phyloP scores from a whole-genome alignment of 768 basidiomycete species.

The Paxillus rubicundulus region DNA sequence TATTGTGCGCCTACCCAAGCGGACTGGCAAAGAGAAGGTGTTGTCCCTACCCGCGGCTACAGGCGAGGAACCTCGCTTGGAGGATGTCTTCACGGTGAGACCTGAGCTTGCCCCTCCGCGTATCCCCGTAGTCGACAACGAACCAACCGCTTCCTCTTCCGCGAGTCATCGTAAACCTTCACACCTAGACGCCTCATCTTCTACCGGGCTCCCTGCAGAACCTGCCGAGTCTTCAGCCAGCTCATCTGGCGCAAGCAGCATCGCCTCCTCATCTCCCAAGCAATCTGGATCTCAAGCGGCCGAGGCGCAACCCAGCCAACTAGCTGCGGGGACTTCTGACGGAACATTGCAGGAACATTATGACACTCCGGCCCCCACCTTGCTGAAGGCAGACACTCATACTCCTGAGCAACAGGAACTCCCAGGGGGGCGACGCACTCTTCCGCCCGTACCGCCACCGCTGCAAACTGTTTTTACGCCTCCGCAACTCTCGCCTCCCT shows the following conservation, averaged over 20 bases:
- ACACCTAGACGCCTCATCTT: not conserved
- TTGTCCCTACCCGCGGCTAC: slow-evolving; percentile 13
- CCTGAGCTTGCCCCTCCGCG: slow-evolving; percentile 41
- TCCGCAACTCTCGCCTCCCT: slow-evolving; percentile 52
- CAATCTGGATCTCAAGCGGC: slow-evolving; percentile 4
- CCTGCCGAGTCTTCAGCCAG: slow-evolving; percentile 5
- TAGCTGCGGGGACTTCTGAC: slow-evolving; percentile 11
- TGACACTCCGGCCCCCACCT: slow-evolving; percentile 22
- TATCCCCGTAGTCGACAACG: slow-evolving; percentile 24
- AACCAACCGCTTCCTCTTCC: slow-evolving; percentile 33
- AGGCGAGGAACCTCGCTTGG: slow-evolving; percentile 40
- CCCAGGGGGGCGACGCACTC: slow-evolving; percentile 23
- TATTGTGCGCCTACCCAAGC: slow-evolving; percentile 55
- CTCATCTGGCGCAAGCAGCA: slow-evolving; percentile 10
- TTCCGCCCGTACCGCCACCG: slow-evolving; percentile 41
- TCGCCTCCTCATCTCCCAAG: slow-evolving; percentile 6
- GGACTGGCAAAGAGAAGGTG: slow-evolving; percentile 36
- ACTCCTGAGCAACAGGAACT: slow-evolving; percentile 20
- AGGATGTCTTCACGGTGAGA: slow-evolving; percentile 59
- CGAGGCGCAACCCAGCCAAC: slow-evolving; percentile 10
- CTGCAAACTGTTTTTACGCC: slow-evolving; percentile 44
- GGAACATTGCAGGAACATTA: slow-evolving; percentile 28
- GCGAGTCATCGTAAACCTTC: slow-evolving; percentile 3
- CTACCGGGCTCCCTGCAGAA: slow-evolving; percentile 12
- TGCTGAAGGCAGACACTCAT: slow-evolving; percentile 31